phyloP scores from a whole-genome alignment of 768 basidiomycete genomes.

The Hemileccinum impolitum region DNA sequence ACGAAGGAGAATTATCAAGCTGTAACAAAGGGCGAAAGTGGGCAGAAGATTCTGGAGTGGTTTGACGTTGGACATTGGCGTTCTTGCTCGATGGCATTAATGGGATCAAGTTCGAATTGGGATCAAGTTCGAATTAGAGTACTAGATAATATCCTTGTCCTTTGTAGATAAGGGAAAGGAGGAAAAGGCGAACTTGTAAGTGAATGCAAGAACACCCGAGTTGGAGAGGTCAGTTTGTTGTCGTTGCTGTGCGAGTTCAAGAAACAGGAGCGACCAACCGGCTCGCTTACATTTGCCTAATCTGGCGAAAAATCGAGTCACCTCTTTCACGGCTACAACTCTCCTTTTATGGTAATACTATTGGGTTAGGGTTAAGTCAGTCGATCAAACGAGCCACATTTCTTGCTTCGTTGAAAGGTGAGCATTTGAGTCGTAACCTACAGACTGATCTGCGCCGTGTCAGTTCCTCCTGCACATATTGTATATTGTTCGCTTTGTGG shows the following conservation, averaged over 20 bases:
- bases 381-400: too few species aligned
- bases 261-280: constrained; percentile 22
- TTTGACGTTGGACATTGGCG: constrained; percentile 22
- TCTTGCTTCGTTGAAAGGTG: background rate
- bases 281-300: constrained; percentile 4
- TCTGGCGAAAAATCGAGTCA: constrained; percentile 23
- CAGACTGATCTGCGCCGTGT: too few species aligned
- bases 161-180: constrained; percentile 18
- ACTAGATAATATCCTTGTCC: constrained; percentile 13
- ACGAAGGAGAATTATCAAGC: constrained; percentile 29
- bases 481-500: background rate
- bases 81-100: constrained; percentile 32
- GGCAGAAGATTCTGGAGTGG: constrained; percentile 17
- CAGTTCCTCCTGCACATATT: too few species aligned
- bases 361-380: constrained; percentile 1
- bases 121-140: constrained; percentile 14
- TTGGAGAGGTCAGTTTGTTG: constrained; percentile 10
- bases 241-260: constrained; percentile 19
- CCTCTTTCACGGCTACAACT: background rate
- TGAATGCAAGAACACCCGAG: constrained; percentile 33
- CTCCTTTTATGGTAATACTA: constrained; percentile 14
- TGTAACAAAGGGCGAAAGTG: constrained; percentile 30
- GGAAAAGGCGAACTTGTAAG: constrained; percentile 27
- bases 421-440: background rate
- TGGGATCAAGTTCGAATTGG: too few species aligned